Evolutionary conservation across 2,329 filamentous ascomycete genomes (phyloP).

Genomic region (Colletotrichum shisoi): DNA sequence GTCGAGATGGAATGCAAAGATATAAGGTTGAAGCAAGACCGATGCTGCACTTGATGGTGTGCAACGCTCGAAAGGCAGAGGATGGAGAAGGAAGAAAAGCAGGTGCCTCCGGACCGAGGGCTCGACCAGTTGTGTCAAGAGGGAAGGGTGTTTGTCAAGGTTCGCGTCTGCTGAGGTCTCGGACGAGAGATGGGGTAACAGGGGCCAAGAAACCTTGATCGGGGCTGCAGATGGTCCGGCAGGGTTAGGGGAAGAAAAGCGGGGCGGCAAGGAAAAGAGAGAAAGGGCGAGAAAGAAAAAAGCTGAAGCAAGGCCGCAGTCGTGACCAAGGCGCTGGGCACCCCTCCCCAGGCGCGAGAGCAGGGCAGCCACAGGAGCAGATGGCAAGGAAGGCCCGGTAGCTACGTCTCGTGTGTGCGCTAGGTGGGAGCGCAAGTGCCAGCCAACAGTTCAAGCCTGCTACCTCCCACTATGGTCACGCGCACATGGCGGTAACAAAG

Average conservation of each 20-base stretch:
- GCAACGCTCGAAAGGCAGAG: slow-evolving; percentile 6
- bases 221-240: slow-evolving; percentile 38
- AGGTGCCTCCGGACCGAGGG: slow-evolving; percentile 35
- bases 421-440: neutral
- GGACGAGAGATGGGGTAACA: slow-evolving; percentile 39
- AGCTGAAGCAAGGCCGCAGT: slow-evolving; percentile 25
- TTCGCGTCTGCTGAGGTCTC: slow-evolving; percentile 37
- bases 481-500: slow-evolving; percentile 8
- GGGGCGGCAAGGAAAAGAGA: slow-evolving; percentile 16
- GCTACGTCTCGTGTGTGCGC: slow-evolving; percentile 22
- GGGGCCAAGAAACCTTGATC: slow-evolving; percentile 40
- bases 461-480: neutral
- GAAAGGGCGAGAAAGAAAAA: slow-evolving; percentile 24
- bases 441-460: neutral
- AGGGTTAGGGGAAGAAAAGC: slow-evolving; percentile 35
- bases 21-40: neutral
- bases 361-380: slow-evolving; percentile 29
- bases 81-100: slow-evolving; percentile 17
- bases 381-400: slow-evolving; percentile 11
- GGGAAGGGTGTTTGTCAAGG: slow-evolving; percentile 34
- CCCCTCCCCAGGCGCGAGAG: slow-evolving; percentile 18
- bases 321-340: slow-evolving; percentile 35
- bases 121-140: slow-evolving; percentile 28
- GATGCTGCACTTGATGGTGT: slow-evolving; percentile 17
- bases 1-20: slow-evolving; percentile 15